Conservation (phyloP, 257 asterid species). For the Fraxinus anomala region DNA sequence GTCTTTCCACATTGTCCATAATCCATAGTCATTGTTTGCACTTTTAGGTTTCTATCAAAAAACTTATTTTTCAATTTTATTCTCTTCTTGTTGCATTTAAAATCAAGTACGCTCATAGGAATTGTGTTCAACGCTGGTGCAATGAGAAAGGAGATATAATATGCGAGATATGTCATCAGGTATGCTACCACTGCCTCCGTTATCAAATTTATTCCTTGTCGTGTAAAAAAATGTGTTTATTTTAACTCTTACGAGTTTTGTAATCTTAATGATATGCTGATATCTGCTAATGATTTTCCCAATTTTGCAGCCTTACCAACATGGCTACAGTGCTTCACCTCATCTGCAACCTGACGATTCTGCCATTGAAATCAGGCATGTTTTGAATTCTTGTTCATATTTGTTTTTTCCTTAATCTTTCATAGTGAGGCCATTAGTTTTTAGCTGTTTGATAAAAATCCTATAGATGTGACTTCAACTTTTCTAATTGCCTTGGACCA, state of each 20-base stretch:
- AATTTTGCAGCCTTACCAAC: constrained; percentile 44
- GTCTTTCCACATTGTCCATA: not conserved
- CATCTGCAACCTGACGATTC: constrained; percentile 40
- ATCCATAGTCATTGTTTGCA: not conserved
- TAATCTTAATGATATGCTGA: not conserved
- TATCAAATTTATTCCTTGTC: not conserved
- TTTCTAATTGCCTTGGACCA: not conserved
- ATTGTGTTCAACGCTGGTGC: constrained; percentile 58
- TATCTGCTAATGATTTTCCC: not conserved
- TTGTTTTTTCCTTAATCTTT: not conserved
- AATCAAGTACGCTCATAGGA: constrained; percentile 50
- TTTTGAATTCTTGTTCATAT: not conserved
- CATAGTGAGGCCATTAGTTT: not conserved
- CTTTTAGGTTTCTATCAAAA: not conserved
- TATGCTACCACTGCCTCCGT: constrained; percentile 5
- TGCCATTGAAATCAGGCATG: constrained; percentile 44
- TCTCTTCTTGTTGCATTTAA: not conserved
- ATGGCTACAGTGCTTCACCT: constrained; percentile 57
- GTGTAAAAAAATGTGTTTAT: not conserved
- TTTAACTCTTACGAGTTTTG: not conserved
- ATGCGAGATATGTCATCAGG: constrained; percentile 61
- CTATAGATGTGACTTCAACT: not conserved
- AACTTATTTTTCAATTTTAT: not conserved
- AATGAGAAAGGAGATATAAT: constrained; percentile 55
- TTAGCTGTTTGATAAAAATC: not conserved